These are phyloP conservation scores for Zygotorulaspora sp. DNA, from an alignment of 805 yeast genomes.

Conservation along the genomic window DNA sequence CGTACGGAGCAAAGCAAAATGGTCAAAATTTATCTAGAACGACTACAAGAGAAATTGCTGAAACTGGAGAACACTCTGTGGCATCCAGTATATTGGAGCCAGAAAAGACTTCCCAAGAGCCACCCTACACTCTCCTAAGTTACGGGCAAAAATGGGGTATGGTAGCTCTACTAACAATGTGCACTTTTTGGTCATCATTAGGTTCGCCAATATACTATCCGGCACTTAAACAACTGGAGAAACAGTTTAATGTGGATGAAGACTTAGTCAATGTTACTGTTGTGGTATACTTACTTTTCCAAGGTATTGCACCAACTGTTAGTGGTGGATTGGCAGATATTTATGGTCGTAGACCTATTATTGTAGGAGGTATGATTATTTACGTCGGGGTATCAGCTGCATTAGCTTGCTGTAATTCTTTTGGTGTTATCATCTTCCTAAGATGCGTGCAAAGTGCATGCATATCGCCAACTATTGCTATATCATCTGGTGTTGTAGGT, in stretches of 20 bases:
- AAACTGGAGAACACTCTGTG: conserved; percentile 4
- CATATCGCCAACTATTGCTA: conserved; percentile 67
- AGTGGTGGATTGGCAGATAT: conserved; percentile 64
- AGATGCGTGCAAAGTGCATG: conserved; percentile 71
- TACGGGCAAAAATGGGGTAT: conserved; percentile 30
- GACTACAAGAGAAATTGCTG: conserved; percentile 22
- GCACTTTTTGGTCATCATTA: conserved; percentile 62
- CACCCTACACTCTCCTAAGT: conserved; percentile 27
- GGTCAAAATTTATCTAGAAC: conserved; percentile 20
- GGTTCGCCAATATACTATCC: conserved; percentile 82
- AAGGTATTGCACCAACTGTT: conserved; percentile 69
- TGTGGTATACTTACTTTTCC: conserved; percentile 68
- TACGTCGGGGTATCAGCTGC: conserved; percentile 62
- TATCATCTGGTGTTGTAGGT: conserved; percentile 65
- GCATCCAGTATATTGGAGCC: conserved; percentile 4
- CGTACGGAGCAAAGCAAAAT: background rate
- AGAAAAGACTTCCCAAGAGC: conserved; percentile 3
- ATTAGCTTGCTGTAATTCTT: conserved; percentile 54
- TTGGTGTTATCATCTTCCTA: conserved; percentile 57
- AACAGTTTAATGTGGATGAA: conserved; percentile 50
- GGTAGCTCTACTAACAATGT: conserved; percentile 31
- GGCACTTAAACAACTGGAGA: conserved; percentile 56
- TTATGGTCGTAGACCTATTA: conserved; percentile 66
- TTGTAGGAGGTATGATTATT: conserved; percentile 50
- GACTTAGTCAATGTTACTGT: conserved; percentile 63